Conservation (phyloP, 1,284 basidiomycete genomes). For the Hypsizygus ulmarius region DNA sequence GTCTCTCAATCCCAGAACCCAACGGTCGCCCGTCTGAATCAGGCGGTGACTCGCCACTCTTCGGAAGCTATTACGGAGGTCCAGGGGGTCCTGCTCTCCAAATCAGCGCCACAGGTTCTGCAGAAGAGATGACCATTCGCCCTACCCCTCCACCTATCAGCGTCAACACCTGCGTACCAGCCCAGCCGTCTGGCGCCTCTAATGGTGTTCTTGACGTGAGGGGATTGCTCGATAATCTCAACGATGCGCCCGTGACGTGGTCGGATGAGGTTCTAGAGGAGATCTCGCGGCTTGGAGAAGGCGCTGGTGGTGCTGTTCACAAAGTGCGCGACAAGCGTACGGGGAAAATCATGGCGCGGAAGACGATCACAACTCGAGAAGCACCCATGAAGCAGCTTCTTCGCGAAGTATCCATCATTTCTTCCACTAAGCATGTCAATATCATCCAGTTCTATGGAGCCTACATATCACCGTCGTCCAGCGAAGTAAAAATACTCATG, state of each 20-base stretch:
- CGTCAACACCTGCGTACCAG: conserved; percentile 27
- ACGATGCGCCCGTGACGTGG: conserved; percentile 42
- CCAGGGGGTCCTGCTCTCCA: conserved; percentile 26
- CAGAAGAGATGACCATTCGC: conserved; percentile 55
- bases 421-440: conserved; percentile 81
- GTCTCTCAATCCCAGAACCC: conserved; percentile 27
- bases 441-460: conserved; percentile 95
- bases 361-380: conserved; percentile 94
- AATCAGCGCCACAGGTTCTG: conserved; percentile 33
- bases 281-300: conserved; percentile 82
- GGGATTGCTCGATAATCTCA: conserved; percentile 36
- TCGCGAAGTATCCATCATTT: conserved; percentile 90
- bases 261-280: conserved; percentile 74
- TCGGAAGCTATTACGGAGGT: conserved; percentile 37
- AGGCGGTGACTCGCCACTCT: conserved; percentile 27
- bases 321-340: conserved; percentile 83
- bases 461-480: conserved; percentile 90
- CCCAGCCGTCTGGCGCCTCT: conserved; percentile 28
- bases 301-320: conserved; percentile 93
- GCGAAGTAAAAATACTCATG: conserved; percentile 96
- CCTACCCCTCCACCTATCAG: conserved; percentile 31
- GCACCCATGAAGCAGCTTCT: conserved; percentile 92
- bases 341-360: conserved; percentile 85
- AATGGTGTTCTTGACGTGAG: conserved; percentile 40
- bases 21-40: conserved; percentile 24